Percentiles rank a stretch among this genome's conserved stretches.
phyloP scores from a whole-genome alignment of 768 basidiomycete species.

The Termitomyces sp. region DNA sequence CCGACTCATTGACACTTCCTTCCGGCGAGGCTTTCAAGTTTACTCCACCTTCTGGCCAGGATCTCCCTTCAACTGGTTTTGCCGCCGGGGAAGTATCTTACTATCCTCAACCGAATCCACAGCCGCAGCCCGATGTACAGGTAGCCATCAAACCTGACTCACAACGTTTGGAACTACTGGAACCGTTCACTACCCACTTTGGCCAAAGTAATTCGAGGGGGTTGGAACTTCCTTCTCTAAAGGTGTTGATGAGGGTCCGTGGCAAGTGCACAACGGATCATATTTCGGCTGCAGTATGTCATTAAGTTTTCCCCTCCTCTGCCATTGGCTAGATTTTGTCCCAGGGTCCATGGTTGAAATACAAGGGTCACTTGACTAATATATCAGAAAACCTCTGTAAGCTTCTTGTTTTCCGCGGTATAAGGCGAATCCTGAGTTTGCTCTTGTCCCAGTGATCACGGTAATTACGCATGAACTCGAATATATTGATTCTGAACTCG shows the following conservation, averaged over 20 bases:
- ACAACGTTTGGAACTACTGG: conserved; percentile 80
- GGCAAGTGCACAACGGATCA: conserved; percentile 99
- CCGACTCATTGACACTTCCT: conserved; percentile 62
- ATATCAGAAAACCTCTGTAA: conserved; percentile 92
- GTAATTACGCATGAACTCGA: conserved; percentile 29
- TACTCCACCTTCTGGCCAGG: conserved; percentile 75
- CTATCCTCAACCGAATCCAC: conserved; percentile 73
- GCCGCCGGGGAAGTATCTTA: conserved; percentile 68
- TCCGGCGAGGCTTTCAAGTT: conserved; percentile 84
- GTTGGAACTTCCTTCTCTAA: conserved; percentile 77
- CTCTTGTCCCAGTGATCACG: conserved; percentile 66
- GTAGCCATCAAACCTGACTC: conserved; percentile 77
- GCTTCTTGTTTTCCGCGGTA: conserved; percentile 24
- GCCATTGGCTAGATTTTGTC: conserved; percentile 2
- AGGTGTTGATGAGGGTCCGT: conserved; percentile 83
- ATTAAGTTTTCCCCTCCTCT: neutral
- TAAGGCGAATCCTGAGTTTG: neutral
- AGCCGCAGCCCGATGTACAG: conserved; percentile 70
- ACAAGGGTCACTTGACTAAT: conserved; percentile 95
- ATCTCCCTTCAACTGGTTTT: conserved; percentile 83
- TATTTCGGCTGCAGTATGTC: conserved; percentile 87
- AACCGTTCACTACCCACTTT: conserved; percentile 84
- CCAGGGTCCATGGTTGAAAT: conserved; percentile 97
- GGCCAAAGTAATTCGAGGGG: conserved; percentile 43
- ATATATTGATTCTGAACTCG: neutral